Evolutionary conservation across 306 rosid species (phyloP).

Genomic region (Rosa lucieae): DNA sequence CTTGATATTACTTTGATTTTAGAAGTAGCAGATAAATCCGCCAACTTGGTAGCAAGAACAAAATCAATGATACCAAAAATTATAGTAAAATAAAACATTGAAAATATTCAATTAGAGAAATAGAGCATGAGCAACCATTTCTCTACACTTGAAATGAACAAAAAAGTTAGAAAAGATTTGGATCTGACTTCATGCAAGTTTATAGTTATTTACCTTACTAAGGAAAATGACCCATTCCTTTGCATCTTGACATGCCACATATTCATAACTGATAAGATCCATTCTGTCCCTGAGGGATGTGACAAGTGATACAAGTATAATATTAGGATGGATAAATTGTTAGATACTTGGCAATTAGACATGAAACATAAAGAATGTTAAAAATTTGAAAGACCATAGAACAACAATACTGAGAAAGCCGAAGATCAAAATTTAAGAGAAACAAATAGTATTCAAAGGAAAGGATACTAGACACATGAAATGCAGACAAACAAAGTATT

Average conservation of each 20-base stretch:
- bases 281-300: conserved; percentile 88
- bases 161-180: too few relatives aligned
- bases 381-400: not conserved
- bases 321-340: not conserved
- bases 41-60: too few relatives aligned
- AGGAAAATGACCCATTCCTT: conserved; percentile 84
- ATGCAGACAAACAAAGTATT: not conserved
- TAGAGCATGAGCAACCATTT: too few relatives aligned
- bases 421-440: not conserved
- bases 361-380: not conserved
- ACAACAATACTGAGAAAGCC: not conserved
- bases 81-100: too few relatives aligned
- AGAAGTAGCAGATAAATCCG: too few relatives aligned
- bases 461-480: not conserved
- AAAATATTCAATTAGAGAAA: too few relatives aligned
- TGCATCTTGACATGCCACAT: conserved; percentile 84
- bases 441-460: not conserved
- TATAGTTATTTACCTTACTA: conserved; percentile 60
- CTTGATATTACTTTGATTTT: too few relatives aligned
- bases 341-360: not conserved
- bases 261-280: conserved; percentile 92
- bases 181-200: not conserved
- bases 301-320: conserved; percentile 54
- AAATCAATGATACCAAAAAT: too few relatives aligned
- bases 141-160: too few relatives aligned